These are phyloP conservation scores for Cladosporium sp. DNA, from an alignment of 2,329 filamentous ascomycete species.

Conservation along the genomic window DNA sequence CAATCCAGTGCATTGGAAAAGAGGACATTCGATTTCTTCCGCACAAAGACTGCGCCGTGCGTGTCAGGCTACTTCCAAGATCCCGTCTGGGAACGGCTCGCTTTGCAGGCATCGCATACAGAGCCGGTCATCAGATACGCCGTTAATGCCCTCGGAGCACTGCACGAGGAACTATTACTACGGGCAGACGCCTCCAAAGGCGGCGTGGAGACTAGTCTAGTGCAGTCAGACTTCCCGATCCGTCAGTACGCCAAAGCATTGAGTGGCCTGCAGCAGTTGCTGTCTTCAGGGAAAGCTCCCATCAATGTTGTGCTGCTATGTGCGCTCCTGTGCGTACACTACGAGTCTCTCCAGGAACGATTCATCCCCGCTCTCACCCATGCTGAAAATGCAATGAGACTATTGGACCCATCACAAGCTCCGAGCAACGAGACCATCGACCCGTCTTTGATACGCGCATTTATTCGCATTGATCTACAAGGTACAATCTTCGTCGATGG, in stretches of 20 bases:
- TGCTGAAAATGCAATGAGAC: slow-evolving; percentile 29
- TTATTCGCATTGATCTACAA: slow-evolving; percentile 31
- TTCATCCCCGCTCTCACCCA: slow-evolving; percentile 31
- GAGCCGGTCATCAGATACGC: slow-evolving; percentile 31
- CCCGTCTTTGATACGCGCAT: slow-evolving; percentile 23
- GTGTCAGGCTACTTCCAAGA: slow-evolving; percentile 30
- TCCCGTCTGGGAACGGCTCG: slow-evolving; percentile 26
- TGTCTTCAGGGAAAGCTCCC: slow-evolving; percentile 19
- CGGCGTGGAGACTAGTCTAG: slow-evolving; percentile 19
- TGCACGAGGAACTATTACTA: slow-evolving; percentile 27
- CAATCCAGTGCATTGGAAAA: slow-evolving; percentile 24
- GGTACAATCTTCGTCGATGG: slow-evolving; percentile 25
- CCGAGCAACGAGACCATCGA: slow-evolving; percentile 22
- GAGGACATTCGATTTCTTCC: slow-evolving; percentile 30
- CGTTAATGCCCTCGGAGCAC: slow-evolving; percentile 29
- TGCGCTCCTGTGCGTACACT: slow-evolving; percentile 30
- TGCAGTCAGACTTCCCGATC: slow-evolving; percentile 25
- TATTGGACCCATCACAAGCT: slow-evolving; percentile 19
- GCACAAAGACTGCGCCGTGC: slow-evolving; percentile 22
- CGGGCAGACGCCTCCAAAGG: slow-evolving; percentile 14
- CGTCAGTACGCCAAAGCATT: slow-evolving; percentile 31
- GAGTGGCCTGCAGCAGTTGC: slow-evolving; percentile 24
- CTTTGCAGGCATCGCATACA: slow-evolving; percentile 28
- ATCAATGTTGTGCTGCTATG: slow-evolving; percentile 29
- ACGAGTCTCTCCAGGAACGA: slow-evolving; percentile 30